Base-by-base conservation (phyloP, 305 asterid species). In the Andrographis paniculata region DNA sequence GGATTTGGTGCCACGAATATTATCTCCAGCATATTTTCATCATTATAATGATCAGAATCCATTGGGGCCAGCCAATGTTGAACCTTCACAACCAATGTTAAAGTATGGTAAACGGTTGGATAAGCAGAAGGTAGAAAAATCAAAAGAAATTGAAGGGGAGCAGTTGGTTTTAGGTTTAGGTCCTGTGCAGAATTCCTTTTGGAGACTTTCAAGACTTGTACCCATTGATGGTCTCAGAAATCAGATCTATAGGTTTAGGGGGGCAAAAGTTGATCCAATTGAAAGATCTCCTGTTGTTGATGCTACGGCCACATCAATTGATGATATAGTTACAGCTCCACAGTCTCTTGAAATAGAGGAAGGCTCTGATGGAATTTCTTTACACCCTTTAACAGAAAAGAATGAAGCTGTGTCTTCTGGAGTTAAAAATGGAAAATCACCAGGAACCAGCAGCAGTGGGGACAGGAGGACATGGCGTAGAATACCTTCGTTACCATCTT, bases 1-100 rank as follows among this genome's bases (percentile, higher is more conserved):
- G 72, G 99, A 91, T 71, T 70, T 91, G 75, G 99, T 91, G 60
- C 99, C 99, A 50, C 96, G 99, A 48, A 77, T 91, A 64, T 62
- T 91, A 55, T 91, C 99, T 56, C 99, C 99, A 15, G 96, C 99
- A 60, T 91, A 91, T 74, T 91, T 91, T 74, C 99, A 91, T 73
- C 99, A 91, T 60, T 91, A 91, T 64, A 91, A 77, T 67, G 70
- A 75, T 30, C 78, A 72, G 43, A 53, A 62, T 60, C 65, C 55
- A 31, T 51, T 66, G 42, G 69, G 60, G 33, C 55, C 67, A 6
- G 49, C 75, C 50, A 69, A 61, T 50, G 61, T 30, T 55, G 89
- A 70, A 69, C 64, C 72, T 62, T 71, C 79, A 60, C 56, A 55
- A 22, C 53, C 81, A 23, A 44, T 50, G 45, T 59, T 82, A 64